Conservation (phyloP, 2,329 filamentous ascomycete genomes). For the Exophiala sp. region DNA sequence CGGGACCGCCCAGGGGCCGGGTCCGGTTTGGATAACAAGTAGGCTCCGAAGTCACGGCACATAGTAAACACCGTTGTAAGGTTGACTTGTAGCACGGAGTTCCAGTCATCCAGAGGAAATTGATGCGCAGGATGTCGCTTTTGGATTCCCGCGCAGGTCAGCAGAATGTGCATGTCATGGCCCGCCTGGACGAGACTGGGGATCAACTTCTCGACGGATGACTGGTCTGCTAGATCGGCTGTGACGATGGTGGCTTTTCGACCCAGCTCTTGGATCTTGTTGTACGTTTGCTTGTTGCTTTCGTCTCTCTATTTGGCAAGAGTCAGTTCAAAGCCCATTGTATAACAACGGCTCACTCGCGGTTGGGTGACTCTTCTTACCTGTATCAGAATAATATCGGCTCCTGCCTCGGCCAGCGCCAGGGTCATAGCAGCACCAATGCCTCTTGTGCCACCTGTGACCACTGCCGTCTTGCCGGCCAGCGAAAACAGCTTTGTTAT, state of each 20-base stretch:
- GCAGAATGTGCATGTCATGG: conserved; percentile 64
- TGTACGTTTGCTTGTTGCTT: conserved; percentile 40
- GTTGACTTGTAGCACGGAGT: conserved; percentile 80
- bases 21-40: conserved; percentile 60
- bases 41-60: conserved; percentile 68
- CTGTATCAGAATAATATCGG: conserved; percentile 41
- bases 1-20: conserved; percentile 23
- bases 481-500: conserved; percentile 1
- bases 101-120: conserved; percentile 73
- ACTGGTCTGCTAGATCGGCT: conserved; percentile 40
- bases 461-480: conserved; percentile 2
- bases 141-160: conserved; percentile 87
- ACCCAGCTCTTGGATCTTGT: conserved; percentile 36
- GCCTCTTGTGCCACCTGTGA: conserved; percentile 39
- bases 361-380: conserved; percentile 7
- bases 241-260: conserved; percentile 41
- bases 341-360: not conserved
- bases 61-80: conserved; percentile 74
- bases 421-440: conserved; percentile 45
- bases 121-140: conserved; percentile 65
- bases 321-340: not conserved
- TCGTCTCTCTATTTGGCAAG: conserved; percentile 46
- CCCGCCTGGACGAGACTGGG: conserved; percentile 38
- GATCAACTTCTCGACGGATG: conserved; percentile 38
- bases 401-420: conserved; percentile 44